These are phyloP conservation scores for Betula pendula DNA, from an alignment of 306 rosid species.

Conservation along the genomic window DNA sequence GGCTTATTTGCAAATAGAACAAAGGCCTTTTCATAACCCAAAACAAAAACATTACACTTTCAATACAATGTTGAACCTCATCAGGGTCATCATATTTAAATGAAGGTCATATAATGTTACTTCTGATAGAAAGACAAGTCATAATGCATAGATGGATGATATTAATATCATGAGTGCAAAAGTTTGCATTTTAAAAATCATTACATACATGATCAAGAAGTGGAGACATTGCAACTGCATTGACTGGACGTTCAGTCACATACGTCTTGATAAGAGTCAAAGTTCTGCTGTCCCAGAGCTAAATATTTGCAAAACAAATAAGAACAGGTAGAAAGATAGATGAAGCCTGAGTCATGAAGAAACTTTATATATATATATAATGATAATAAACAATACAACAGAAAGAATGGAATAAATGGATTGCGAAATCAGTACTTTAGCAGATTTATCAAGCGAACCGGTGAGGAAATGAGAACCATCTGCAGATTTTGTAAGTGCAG, in stretches of 20 bases:
- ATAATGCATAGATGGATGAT: not conserved
- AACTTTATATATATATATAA: not conserved
- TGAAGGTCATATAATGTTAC: not conserved
- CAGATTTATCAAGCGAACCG: conserved; percentile 90
- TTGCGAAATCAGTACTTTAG: conserved; percentile 47
- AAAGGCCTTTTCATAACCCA: not conserved
- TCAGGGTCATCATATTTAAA: not conserved
- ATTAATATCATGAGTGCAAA: not conserved
- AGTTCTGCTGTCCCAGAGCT: conserved; percentile 90
- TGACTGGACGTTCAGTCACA: conserved; percentile 84
- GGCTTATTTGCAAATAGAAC: not conserved
- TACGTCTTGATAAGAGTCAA: conserved; percentile 88
- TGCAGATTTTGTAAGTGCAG: conserved; percentile 67
- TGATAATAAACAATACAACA: too few species aligned
- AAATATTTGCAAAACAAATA: conserved; percentile 9
- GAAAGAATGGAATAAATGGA: not conserved
- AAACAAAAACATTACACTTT: not conserved
- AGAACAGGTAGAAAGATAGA: not conserved
- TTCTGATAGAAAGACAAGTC: too few species aligned
- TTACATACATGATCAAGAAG: conserved; percentile 84
- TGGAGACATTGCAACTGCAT: conserved; percentile 94
- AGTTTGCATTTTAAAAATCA: not conserved
- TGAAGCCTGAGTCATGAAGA: not conserved
- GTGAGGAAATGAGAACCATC: conserved; percentile 86
- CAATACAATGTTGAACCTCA: not conserved